Evolutionary conservation across 345 rosid species (phyloP).

Genomic region (Eucalyptus erythrocorys): DNA sequence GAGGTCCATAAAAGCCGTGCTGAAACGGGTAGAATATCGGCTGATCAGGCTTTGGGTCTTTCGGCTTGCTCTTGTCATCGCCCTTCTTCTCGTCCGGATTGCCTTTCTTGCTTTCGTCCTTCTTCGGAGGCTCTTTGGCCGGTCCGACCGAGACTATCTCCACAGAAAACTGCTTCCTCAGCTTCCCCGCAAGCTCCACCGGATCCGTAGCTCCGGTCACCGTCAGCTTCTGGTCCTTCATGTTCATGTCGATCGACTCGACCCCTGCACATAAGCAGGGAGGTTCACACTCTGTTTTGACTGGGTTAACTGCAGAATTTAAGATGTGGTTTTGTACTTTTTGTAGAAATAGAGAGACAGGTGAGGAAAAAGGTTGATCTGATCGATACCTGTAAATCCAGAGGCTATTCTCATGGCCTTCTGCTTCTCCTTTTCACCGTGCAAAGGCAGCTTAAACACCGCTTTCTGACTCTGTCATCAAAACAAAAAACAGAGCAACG

Average conservation of each 20-base stretch:
- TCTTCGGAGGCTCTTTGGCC: slow-evolving; percentile 1
- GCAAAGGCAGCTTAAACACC: slow-evolving; percentile 14
- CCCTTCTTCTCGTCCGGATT: background rate
- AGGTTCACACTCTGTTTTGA: background rate
- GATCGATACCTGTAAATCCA: slow-evolving; percentile 8
- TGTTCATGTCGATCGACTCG: background rate
- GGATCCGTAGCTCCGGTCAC: slow-evolving; percentile 1
- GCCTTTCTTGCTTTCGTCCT: background rate
- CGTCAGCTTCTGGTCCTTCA: slow-evolving; percentile 6
- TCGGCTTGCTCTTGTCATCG: background rate
- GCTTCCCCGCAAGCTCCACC: background rate
- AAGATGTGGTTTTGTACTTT: background rate
- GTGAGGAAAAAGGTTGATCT: background rate
- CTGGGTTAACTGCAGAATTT: background rate
- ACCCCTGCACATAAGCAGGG: background rate
- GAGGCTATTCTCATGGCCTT: slow-evolving; percentile 23
- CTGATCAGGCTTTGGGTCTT: background rate
- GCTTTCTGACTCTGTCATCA: slow-evolving; percentile 18
- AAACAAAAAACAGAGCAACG: background rate
- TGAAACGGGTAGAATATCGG: background rate
- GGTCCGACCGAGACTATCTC: slow-evolving; percentile 1
- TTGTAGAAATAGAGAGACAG: background rate
- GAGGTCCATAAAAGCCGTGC: background rate
- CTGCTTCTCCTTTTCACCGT: slow-evolving; percentile 6
- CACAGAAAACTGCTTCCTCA: background rate